A percentile compares a stretch with the other conserved stretches of the same genome.
These are phyloP conservation scores for Hypoxylon sp. DNA, from an alignment of 2,329 filamentous ascomycete species.

Conservation along the genomic window DNA sequence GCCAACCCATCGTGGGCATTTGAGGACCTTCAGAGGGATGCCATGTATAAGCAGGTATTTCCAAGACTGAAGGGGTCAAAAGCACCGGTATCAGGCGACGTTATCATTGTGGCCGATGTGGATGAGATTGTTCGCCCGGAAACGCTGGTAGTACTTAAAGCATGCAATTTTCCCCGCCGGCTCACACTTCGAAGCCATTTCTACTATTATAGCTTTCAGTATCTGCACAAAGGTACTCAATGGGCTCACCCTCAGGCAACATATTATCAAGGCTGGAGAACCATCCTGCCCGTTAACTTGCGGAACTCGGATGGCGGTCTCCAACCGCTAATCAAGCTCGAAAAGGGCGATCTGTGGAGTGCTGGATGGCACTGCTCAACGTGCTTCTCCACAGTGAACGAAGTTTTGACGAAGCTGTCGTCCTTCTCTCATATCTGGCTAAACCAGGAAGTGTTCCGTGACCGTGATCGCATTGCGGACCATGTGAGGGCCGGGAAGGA, in stretches of 20 bases:
- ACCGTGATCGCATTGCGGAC: slow-evolving; percentile 64
- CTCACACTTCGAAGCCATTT: slow-evolving; percentile 67
- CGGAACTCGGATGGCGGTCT: slow-evolving; percentile 63
- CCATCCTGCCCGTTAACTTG: slow-evolving; percentile 68
- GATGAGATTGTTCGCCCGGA: slow-evolving; percentile 72
- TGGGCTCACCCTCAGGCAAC: slow-evolving; percentile 75
- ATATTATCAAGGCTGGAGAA: slow-evolving; percentile 64
- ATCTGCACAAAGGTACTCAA: slow-evolving; percentile 60
- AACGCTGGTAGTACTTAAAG: slow-evolving; percentile 63
- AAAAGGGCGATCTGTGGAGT: slow-evolving; percentile 63
- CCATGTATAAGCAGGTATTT: slow-evolving; percentile 71
- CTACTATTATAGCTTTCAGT: slow-evolving; percentile 73
- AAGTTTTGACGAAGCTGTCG: slow-evolving; percentile 69
- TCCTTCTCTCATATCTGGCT: slow-evolving; percentile 69
- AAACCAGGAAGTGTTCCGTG: slow-evolving; percentile 65
- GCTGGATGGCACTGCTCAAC: slow-evolving; percentile 74
- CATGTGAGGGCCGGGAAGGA: slow-evolving; percentile 67
- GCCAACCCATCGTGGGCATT: slow-evolving; percentile 61
- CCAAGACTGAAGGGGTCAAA: slow-evolving; percentile 60
- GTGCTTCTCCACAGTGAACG: slow-evolving; percentile 70
- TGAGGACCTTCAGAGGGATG: slow-evolving; percentile 67
- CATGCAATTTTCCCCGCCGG: slow-evolving; percentile 67
- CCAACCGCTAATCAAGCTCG: slow-evolving; percentile 57
- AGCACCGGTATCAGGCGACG: slow-evolving; percentile 65
- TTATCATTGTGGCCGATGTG: slow-evolving; percentile 72